phyloP scores from a whole-genome alignment of 2,329 filamentous ascomycete genomes.

The Bipolaris bicolor region DNA sequence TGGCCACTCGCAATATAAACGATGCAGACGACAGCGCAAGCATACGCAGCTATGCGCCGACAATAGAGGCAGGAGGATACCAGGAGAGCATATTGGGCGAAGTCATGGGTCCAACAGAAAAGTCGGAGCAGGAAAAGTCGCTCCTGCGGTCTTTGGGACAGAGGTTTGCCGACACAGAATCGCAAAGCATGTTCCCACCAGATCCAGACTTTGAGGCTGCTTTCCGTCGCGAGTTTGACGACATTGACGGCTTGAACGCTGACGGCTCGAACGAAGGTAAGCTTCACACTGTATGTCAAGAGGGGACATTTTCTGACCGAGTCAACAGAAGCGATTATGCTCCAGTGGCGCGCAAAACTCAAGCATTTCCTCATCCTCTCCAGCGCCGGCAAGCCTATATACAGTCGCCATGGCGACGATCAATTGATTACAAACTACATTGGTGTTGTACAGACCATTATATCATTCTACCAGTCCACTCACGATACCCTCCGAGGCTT shows the following conservation, averaged over 20 bases:
- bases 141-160: constrained; percentile 72
- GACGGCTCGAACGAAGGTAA: constrained; percentile 66
- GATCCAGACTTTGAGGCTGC: constrained; percentile 61
- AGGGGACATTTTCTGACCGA: constrained; percentile 36
- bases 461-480: constrained; percentile 89
- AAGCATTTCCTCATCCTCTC: constrained; percentile 98
- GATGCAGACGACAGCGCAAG: constrained; percentile 70
- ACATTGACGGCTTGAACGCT: constrained; percentile 66
- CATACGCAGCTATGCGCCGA: constrained; percentile 70
- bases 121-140: constrained; percentile 65
- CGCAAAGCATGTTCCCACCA: constrained; percentile 61
- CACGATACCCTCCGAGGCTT: constrained; percentile 81
- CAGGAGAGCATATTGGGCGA: constrained; percentile 82
- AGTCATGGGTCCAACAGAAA: constrained; percentile 67
- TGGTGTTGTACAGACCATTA: constrained; percentile 94
- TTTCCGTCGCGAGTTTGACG: constrained; percentile 80
- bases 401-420: constrained; percentile 91
- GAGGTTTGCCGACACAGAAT: constrained; percentile 58
- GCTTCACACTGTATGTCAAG: constrained; percentile 42
- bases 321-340: constrained; percentile 59
- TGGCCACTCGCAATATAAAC: constrained; percentile 55
- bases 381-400: constrained; percentile 95
- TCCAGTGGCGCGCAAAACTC: constrained; percentile 85
- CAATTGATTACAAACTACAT: constrained; percentile 91
- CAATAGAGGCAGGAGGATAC: constrained; percentile 69